Conservation (phyloP, 139 green algal species). For the Haematococcus lacustris region DNA sequence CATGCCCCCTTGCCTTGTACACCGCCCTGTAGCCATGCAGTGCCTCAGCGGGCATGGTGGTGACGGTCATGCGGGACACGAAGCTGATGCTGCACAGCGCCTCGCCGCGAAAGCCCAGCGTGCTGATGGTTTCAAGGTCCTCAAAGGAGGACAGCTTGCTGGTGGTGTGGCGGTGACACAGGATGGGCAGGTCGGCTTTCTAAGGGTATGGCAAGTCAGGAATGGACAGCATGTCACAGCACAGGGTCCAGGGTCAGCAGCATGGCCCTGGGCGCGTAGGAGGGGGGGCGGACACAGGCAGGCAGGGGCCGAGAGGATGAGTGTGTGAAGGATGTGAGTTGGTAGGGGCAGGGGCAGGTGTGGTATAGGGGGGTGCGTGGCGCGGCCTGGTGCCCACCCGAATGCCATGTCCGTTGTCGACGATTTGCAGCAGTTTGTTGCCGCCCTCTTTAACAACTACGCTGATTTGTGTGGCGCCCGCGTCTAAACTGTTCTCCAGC, state of each 20-base stretch:
- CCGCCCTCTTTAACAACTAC: constrained; percentile 89
- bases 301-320: too few species aligned
- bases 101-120: constrained; percentile 93
- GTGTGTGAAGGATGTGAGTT: too few species aligned
- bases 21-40: constrained; percentile 54
- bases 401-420: constrained; percentile 89
- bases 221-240: too few species aligned
- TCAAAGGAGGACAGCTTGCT: constrained; percentile 86
- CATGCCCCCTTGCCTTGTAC: constrained; percentile 43
- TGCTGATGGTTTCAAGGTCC: constrained; percentile 78
- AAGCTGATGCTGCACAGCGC: constrained; percentile 86
- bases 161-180: constrained; percentile 82
- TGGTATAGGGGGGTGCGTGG: too few species aligned
- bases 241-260: too few species aligned
- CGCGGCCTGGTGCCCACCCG: constrained; percentile 52
- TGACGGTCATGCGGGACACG: constrained; percentile 85
- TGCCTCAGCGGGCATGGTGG: constrained; percentile 71
- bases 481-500: constrained; percentile 96
- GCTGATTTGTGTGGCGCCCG: constrained; percentile 66
- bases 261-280: too few species aligned
- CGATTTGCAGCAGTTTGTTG: constrained; percentile 84
- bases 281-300: too few species aligned
- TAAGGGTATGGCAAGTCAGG: constrained; percentile 21
- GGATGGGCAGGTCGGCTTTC: constrained; percentile 71
- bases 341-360: too few species aligned